These are phyloP conservation scores for Bassia scoparia DNA, from an alignment of 148 eudicot species.

Conservation along the genomic window DNA sequence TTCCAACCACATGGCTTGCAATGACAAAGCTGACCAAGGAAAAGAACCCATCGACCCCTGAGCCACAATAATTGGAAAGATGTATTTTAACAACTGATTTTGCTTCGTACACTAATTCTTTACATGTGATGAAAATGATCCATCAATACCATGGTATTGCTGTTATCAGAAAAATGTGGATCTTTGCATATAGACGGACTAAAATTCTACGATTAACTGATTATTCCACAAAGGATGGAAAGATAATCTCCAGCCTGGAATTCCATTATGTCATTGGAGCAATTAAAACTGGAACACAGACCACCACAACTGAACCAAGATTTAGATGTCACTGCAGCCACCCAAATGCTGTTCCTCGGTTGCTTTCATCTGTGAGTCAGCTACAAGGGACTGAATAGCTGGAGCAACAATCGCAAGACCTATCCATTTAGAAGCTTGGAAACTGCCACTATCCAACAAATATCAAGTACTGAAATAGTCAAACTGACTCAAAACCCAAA, in stretches of 20 bases:
- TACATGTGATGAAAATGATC: conserved; percentile 47
- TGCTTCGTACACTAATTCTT: conserved; percentile 56
- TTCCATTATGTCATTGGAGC: conserved; percentile 68
- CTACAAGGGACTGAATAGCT: conserved; percentile 90
- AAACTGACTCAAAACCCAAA: background rate
- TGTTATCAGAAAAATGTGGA: conserved; percentile 55
- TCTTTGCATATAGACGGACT: conserved; percentile 73
- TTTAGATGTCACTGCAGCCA: conserved; percentile 86
- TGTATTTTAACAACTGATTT: conserved; percentile 55
- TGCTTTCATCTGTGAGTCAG: conserved; percentile 76
- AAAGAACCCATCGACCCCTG: conserved; percentile 89
- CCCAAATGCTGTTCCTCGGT: conserved; percentile 85
- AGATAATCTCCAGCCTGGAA: conserved; percentile 82
- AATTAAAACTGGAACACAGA: conserved; percentile 56
- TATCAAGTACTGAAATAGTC: background rate
- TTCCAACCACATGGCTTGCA: conserved; percentile 90
- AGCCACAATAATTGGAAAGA: conserved; percentile 87
- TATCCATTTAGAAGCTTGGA: conserved; percentile 81
- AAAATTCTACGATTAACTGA: conserved; percentile 67
- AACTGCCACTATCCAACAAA: conserved; percentile 51
- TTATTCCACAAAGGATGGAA: conserved; percentile 74
- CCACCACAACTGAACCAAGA: conserved; percentile 78
- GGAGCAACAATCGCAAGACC: conserved; percentile 93
- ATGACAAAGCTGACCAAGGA: conserved; percentile 93
- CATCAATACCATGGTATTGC: conserved; percentile 5